Percentiles rank a stretch among this genome's conserved stretches.
Conservation (phyloP, 176 grass and related monocot species). For the Raddia distichophylla region DNA sequence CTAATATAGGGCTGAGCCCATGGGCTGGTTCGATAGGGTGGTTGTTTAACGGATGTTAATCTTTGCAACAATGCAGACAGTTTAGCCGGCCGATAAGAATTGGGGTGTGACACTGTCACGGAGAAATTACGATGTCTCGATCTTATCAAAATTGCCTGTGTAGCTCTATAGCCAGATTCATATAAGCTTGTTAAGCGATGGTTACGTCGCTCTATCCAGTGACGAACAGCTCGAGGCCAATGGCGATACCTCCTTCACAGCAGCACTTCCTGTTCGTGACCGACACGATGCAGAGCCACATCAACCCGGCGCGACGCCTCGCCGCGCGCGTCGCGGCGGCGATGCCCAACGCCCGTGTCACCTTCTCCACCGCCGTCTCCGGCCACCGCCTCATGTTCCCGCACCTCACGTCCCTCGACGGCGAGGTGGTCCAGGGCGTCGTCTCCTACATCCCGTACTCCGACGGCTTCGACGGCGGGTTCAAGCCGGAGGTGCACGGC, state of each 20-base stretch:
- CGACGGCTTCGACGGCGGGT: constrained; percentile 51
- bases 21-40: too few relatives aligned
- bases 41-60: too few relatives aligned
- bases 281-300: constrained; percentile 31
- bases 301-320: constrained; percentile 29
- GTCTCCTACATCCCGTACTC: constrained; percentile 47
- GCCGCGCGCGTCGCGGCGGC: neutral
- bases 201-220: neutral
- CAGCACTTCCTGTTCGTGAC: constrained; percentile 37
- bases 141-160: neutral
- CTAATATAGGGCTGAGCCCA: too few relatives aligned
- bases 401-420: neutral
- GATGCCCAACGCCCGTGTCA: constrained; percentile 34
- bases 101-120: neutral
- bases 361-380: constrained; percentile 42
- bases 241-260: neutral
- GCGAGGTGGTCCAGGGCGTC: neutral
- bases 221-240: neutral
- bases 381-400: constrained; percentile 46
- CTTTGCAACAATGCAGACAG: neutral
- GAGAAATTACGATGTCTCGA: neutral
- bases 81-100: neutral
- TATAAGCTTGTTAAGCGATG: neutral
- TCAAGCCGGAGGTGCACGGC: constrained; percentile 5
- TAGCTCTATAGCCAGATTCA: neutral